Percentiles rank a stretch among this genome's conserved stretches.
Conservation (phyloP, 495 filamentous ascomycete genomes). For the Entonaema liquescens region DNA sequence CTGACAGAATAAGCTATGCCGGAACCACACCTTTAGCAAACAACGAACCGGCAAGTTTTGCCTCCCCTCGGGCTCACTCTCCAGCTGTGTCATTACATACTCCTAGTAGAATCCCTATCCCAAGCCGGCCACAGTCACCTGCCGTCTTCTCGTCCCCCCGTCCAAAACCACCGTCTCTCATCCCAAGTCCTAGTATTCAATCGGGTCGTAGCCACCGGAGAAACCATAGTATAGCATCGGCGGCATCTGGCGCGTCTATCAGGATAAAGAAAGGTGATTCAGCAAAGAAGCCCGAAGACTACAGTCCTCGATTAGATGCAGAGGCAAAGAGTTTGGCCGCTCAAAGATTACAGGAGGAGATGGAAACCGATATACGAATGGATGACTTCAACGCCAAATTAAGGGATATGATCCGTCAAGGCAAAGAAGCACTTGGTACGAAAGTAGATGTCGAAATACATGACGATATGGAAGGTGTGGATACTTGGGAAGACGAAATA, state of each 20-base stretch:
- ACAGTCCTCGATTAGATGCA: slow-evolving; percentile 54
- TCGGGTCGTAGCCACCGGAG: slow-evolving; percentile 46
- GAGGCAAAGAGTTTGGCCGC: slow-evolving; percentile 76
- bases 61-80: slow-evolving; percentile 54
- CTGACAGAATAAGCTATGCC: slow-evolving; percentile 55
- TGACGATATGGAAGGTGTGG: slow-evolving; percentile 23
- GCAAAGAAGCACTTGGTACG: slow-evolving; percentile 84
- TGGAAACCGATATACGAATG: slow-evolving; percentile 80
- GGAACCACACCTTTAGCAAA: slow-evolving; percentile 53
- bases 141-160: slow-evolving; percentile 20
- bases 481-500: slow-evolving; percentile 51
- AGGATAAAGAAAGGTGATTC: slow-evolving; percentile 36
- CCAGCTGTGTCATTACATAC: slow-evolving; percentile 33
- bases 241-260: slow-evolving; percentile 34
- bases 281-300: slow-evolving; percentile 44
- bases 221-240: slow-evolving; percentile 48
- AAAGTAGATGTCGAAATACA: slow-evolving; percentile 71
- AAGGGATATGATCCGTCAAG: slow-evolving; percentile 86
- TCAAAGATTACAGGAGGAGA: slow-evolving; percentile 71
- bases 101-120: slow-evolving; percentile 53
- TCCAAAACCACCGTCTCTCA: slow-evolving; percentile 41
- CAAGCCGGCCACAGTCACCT: slow-evolving; percentile 43
- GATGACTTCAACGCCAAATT: slow-evolving; percentile 79
- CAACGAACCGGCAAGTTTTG: slow-evolving; percentile 62
- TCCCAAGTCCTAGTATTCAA: slow-evolving; percentile 42